These are phyloP conservation scores for Calonectria fujianensis DNA, from an alignment of 2,329 filamentous ascomycete genomes.

Conservation along the genomic window DNA sequence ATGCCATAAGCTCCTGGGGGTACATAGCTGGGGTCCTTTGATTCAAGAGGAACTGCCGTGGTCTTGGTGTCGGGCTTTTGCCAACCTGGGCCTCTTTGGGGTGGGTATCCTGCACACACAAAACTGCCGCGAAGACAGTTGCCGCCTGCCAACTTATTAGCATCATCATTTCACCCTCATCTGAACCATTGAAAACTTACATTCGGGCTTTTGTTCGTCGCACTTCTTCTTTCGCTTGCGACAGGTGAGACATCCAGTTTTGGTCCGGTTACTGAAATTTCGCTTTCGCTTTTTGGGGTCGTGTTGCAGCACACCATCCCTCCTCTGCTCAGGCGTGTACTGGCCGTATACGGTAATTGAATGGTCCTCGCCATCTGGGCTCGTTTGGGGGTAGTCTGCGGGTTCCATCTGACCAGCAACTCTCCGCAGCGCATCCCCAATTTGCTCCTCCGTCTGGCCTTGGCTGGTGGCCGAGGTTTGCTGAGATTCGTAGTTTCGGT, in stretches of 20 bases:
- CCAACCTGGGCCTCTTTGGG: slow-evolving; percentile 82
- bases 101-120: slow-evolving; percentile 92
- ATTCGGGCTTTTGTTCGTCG: slow-evolving; percentile 93
- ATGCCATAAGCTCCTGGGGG: slow-evolving; percentile 78
- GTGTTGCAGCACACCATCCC: slow-evolving; percentile 71
- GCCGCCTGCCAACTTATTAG: slow-evolving; percentile 73
- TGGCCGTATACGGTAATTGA: slow-evolving; percentile 64
- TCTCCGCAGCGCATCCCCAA: slow-evolving; percentile 66
- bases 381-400: slow-evolving; percentile 71
- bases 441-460: slow-evolving; percentile 70
- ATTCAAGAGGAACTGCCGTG: slow-evolving; percentile 84
- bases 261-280: slow-evolving; percentile 95
- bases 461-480: slow-evolving; percentile 68
- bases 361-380: slow-evolving; percentile 72
- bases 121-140: slow-evolving; percentile 96
- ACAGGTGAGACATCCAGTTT: slow-evolving; percentile 96
- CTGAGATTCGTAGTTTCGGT: slow-evolving; percentile 68
- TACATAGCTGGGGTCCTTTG: slow-evolving; percentile 83
- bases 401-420: slow-evolving; percentile 68
- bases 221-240: slow-evolving; percentile 97
- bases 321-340: slow-evolving; percentile 69
- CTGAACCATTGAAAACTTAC: slow-evolving; percentile 71
- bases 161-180: not conserved
- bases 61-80: slow-evolving; percentile 84
- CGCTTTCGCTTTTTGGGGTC: slow-evolving; percentile 83